Evolutionary conservation across 2,329 filamentous ascomycete genomes (phyloP).

Genomic region (Pseudocercospora crystallina): DNA sequence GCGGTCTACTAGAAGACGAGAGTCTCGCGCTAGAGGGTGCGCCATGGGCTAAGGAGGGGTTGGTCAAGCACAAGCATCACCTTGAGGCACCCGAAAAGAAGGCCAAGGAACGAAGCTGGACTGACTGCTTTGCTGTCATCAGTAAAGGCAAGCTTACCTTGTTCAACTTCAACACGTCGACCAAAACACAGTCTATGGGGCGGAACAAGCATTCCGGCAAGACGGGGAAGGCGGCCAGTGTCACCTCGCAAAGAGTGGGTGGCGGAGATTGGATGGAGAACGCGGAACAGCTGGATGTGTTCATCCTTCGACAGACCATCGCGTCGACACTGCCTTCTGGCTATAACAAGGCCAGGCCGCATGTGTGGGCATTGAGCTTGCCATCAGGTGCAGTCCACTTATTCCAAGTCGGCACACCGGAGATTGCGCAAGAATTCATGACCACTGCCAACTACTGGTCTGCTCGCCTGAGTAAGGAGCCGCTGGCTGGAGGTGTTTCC

Average conservation of each 20-base stretch:
- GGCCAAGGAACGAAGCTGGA: constrained; percentile 92
- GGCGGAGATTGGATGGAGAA: constrained; percentile 99
- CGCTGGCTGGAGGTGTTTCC: constrained; percentile 85
- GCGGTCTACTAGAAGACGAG: constrained; percentile 78
- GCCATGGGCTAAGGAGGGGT: constrained; percentile 98
- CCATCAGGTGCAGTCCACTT: constrained; percentile 92
- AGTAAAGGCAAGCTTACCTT: constrained; percentile 92
- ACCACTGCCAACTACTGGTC: constrained; percentile 97
- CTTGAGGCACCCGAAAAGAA: constrained; percentile 87
- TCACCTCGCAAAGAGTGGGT: constrained; percentile 70
- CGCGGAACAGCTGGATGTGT: constrained; percentile 83
- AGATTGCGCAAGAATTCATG: constrained; percentile 93
- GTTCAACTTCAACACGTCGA: constrained; percentile 83
- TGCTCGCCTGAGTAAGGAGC: constrained; percentile 88
- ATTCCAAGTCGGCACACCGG: constrained; percentile 95
- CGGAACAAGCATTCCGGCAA: constrained; percentile 39
- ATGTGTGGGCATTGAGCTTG: constrained; percentile 91
- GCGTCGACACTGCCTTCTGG: constrained; percentile 86
- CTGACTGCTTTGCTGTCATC: constrained; percentile 91
- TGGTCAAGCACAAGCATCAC: constrained; percentile 94
- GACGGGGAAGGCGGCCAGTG: constrained; percentile 33
- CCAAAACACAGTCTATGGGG: constrained; percentile 45
- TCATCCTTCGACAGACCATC: constrained; percentile 85
- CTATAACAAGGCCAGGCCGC: constrained; percentile 83
- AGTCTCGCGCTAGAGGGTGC: constrained; percentile 86